Percentiles rank a stretch among this genome's conserved stretches.
Conservation (phyloP, 257 asterid species). For the Nicotiana knightiana region DNA sequence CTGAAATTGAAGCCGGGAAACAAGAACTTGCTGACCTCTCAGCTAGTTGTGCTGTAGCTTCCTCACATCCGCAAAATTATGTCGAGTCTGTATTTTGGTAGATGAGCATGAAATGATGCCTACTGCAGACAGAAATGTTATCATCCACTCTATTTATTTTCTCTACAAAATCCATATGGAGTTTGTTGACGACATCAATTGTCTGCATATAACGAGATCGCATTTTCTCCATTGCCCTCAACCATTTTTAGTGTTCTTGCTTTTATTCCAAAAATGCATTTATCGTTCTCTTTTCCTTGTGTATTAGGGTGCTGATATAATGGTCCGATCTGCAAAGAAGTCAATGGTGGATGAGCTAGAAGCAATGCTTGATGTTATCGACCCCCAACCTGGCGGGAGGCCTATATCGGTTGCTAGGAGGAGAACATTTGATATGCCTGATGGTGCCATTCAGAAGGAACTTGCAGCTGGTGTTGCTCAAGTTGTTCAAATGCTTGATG, state of each 20-base stretch:
- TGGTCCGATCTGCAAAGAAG: slow-evolving; percentile 70
- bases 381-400: slow-evolving; percentile 70
- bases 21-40: not conserved
- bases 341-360: slow-evolving; percentile 87
- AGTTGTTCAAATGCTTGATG: slow-evolving; percentile 82
- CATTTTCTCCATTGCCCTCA: not conserved
- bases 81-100: not conserved
- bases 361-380: slow-evolving; percentile 92
- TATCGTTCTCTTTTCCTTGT: not conserved
- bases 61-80: not conserved
- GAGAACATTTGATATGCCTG: slow-evolving; percentile 95
- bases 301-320: slow-evolving; percentile 68
- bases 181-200: not conserved
- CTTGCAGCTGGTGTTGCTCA: slow-evolving; percentile 89
- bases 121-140: not conserved
- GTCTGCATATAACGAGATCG: not conserved
- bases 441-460: slow-evolving; percentile 55
- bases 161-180: not conserved
- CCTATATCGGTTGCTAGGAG: slow-evolving; percentile 45
- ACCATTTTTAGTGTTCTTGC: not conserved
- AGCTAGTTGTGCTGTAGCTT: not conserved
- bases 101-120: not conserved
- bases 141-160: not conserved
- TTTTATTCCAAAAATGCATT: not conserved
- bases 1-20: not conserved